Evolutionary conservation across 352 stramenopile genomes (phyloP).

Genomic region (Globisporangium iwayamae): DNA sequence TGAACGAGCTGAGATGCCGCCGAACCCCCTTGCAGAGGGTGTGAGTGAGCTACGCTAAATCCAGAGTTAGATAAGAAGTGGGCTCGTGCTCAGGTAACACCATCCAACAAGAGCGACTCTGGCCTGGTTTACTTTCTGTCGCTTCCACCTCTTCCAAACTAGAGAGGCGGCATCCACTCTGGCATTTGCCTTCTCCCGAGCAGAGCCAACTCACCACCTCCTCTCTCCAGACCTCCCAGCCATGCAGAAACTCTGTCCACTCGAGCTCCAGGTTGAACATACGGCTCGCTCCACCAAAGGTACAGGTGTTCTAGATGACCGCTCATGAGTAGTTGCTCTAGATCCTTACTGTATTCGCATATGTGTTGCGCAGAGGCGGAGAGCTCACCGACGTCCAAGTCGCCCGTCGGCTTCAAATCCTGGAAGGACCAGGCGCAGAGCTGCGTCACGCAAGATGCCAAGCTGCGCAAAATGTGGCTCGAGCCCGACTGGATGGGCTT

Average conservation of each 20-base stretch:
- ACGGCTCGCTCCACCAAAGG: conserved; percentile 9
- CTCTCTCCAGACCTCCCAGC: too few species aligned
- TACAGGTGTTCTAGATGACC: neutral
- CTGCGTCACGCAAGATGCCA: conserved; percentile 37
- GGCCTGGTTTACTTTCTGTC: neutral
- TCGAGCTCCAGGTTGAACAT: conserved; percentile 16
- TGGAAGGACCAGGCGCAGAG: conserved; percentile 42
- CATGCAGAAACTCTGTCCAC: conserved; percentile 16
- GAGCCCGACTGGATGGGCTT: conserved; percentile 60
- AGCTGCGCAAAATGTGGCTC: conserved; percentile 67
- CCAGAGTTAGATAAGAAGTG: too few species aligned
- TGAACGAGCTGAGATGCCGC: too few species aligned
- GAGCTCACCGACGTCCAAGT: conserved; percentile 19
- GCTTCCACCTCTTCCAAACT: neutral
- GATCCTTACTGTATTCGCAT: neutral
- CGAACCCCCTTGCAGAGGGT: too few species aligned
- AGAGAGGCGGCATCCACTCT: neutral
- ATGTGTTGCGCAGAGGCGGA: conserved; percentile 3
- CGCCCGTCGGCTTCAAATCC: conserved; percentile 33
- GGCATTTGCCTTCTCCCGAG: neutral
- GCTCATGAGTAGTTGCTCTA: neutral
- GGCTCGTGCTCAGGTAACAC: neutral
- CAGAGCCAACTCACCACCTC: neutral
- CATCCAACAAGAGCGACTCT: neutral
- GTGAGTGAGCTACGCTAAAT: too few species aligned